These are phyloP conservation scores for Talaromyces pinophilus DNA, from an alignment of 2,329 filamentous ascomycete genomes.

Conservation along the genomic window DNA sequence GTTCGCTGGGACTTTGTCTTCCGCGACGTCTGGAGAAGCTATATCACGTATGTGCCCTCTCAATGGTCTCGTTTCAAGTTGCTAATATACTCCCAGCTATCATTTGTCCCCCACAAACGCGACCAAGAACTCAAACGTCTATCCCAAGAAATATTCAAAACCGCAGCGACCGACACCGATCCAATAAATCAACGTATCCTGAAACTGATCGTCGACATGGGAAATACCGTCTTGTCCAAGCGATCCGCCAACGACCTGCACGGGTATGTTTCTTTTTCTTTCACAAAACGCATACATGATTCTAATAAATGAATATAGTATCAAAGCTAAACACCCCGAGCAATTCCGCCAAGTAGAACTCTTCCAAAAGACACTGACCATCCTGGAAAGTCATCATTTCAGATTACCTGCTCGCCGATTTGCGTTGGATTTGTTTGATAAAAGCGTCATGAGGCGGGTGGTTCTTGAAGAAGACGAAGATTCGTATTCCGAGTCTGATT, in stretches of 20 bases:
- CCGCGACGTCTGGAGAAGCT: conserved; percentile 76
- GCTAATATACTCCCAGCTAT: conserved; percentile 29
- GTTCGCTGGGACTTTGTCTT: conserved; percentile 83
- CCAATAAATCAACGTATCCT: conserved; percentile 71
- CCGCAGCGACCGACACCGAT: conserved; percentile 63
- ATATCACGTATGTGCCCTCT: conserved; percentile 16
- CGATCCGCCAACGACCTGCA: conserved; percentile 79
- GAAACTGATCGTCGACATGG: conserved; percentile 81
- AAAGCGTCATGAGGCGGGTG: conserved; percentile 78
- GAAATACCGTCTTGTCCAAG: conserved; percentile 90
- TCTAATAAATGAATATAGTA: conserved; percentile 49
- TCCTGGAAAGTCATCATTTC: conserved; percentile 88
- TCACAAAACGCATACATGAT: too few species aligned
- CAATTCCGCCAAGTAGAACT: conserved; percentile 75
- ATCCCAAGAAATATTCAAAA: conserved; percentile 52
- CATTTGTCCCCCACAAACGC: conserved; percentile 42
- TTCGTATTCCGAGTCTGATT: conserved; percentile 7
- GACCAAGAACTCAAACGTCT: conserved; percentile 47
- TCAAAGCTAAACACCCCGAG: conserved; percentile 72
- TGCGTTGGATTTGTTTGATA: conserved; percentile 92
- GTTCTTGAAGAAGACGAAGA: conserved; percentile 70
- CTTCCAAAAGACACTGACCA: conserved; percentile 80
- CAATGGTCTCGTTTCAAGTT: neutral
- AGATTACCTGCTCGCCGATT: conserved; percentile 82
- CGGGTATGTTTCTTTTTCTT: conserved; percentile 42